Evolutionary conservation across 768 basidiomycete species (phyloP).

Genomic region (Cubamyces sp.): DNA sequence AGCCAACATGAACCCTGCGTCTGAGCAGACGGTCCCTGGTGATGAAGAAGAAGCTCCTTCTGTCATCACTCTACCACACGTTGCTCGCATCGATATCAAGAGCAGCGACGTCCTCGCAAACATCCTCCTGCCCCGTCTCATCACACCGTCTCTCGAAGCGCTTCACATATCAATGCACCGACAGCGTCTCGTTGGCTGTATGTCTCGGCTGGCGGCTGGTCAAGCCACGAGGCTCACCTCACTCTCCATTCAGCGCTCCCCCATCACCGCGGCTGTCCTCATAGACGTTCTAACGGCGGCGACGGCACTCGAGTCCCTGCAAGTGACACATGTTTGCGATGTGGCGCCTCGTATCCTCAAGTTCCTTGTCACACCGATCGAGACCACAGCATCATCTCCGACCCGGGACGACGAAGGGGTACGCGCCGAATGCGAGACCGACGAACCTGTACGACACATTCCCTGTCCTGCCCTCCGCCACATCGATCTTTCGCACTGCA

Average conservation of each 20-base stretch:
- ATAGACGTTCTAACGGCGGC: conserved; percentile 39
- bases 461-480: conserved; percentile 54
- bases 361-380: conserved; percentile 35
- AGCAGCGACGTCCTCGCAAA: background rate
- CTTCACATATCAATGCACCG: conserved; percentile 17
- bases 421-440: background rate
- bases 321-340: conserved; percentile 40
- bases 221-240: conserved; percentile 39
- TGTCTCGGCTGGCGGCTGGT: conserved; percentile 30
- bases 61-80: conserved; percentile 13
- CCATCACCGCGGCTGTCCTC: conserved; percentile 37
- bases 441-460: conserved; percentile 12
- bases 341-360: conserved; percentile 46
- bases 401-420: background rate
- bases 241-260: conserved; percentile 42
- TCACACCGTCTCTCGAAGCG: conserved; percentile 18
- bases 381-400: background rate
- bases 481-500: conserved; percentile 59
- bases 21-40: background rate
- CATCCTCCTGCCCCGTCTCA: conserved; percentile 12
- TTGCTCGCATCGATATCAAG: conserved; percentile 23
- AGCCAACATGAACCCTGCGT: background rate
- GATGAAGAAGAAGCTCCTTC: conserved; percentile 14
- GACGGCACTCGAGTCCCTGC: conserved; percentile 46
- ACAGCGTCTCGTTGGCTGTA: conserved; percentile 26